These are phyloP conservation scores for Massariosphaeria phaeospora DNA, from an alignment of 495 filamentous ascomycete genomes.

Conservation along the genomic window DNA sequence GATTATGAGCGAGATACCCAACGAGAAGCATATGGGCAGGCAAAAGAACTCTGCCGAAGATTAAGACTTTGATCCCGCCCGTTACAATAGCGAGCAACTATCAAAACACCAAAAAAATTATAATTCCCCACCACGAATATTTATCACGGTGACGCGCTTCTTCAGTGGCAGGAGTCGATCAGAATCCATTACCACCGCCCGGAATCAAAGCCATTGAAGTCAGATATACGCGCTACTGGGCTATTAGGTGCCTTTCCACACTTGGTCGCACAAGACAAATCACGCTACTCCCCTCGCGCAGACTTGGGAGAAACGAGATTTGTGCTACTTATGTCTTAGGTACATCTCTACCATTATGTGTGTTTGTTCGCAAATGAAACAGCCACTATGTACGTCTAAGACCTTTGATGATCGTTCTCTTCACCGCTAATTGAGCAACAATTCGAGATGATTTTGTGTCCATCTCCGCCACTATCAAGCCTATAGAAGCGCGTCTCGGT, in stretches of 20 bases:
- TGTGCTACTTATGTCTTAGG: constrained; percentile 5
- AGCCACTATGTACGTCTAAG: not conserved
- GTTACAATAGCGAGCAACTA: too few species aligned
- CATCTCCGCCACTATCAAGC: not conserved
- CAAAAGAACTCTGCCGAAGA: not conserved
- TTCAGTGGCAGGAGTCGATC: too few species aligned
- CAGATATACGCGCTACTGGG: too few species aligned
- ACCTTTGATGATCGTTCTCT: not conserved
- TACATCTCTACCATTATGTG: not conserved
- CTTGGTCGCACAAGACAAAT: constrained; percentile 8
- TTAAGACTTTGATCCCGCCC: too few species aligned
- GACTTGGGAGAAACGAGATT: not conserved
- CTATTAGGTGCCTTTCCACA: too few species aligned
- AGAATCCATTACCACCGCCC: too few species aligned
- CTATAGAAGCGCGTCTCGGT: constrained; percentile 11
- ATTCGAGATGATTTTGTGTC: constrained; percentile 12
- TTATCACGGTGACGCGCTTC: too few species aligned
- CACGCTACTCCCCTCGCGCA: constrained; percentile 9
- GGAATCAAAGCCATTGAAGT: not conserved
- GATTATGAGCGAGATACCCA: constrained; percentile 23
- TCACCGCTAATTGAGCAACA: constrained; percentile 5
- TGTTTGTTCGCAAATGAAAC: not conserved
- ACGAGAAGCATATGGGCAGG: not conserved
- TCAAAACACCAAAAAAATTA: too few species aligned
- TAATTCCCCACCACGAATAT: too few species aligned